Percentiles rank a stretch among this genome's conserved stretches.
Evolutionary conservation across 345 rosid species (phyloP).

Genomic region (Rhodomyrtus tomentosa): DNA sequence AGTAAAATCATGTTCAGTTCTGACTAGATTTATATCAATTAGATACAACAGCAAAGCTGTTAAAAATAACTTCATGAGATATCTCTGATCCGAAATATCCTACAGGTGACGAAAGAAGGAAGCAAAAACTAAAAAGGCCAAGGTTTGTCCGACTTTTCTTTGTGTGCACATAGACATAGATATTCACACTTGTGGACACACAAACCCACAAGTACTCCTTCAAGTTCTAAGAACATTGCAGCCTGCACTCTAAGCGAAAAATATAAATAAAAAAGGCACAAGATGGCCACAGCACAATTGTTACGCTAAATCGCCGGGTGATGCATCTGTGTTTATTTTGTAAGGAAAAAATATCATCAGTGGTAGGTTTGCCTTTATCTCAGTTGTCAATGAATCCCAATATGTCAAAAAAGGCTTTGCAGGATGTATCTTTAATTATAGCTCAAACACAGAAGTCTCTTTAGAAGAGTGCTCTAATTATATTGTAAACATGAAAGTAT

Average conservation of each 20-base stretch:
- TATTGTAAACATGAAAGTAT: background rate
- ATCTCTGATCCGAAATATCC: background rate
- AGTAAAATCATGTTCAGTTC: background rate
- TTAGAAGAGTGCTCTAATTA: background rate
- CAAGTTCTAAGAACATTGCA: background rate
- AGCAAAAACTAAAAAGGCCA: background rate
- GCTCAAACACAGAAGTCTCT: background rate
- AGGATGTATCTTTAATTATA: background rate
- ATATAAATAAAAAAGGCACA: background rate
- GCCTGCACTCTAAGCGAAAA: background rate
- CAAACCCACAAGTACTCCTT: too few species aligned
- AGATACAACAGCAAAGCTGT: background rate
- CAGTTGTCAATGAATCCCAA: background rate
- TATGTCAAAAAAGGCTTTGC: background rate
- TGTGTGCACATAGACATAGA: background rate
- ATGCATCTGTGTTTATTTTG: background rate
- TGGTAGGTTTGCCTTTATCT: background rate
- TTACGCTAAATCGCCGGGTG: background rate
- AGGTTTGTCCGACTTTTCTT: background rate
- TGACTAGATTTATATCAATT: background rate
- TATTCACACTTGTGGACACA: background rate
- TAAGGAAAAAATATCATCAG: background rate
- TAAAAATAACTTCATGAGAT: background rate
- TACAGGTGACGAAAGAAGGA: background rate
- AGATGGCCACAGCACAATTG: background rate